Percentiles rank a stretch among this genome's conserved stretches.
phyloP scores from a whole-genome alignment of 1,284 basidiomycete genomes.

The Trichosporon asahii region DNA sequence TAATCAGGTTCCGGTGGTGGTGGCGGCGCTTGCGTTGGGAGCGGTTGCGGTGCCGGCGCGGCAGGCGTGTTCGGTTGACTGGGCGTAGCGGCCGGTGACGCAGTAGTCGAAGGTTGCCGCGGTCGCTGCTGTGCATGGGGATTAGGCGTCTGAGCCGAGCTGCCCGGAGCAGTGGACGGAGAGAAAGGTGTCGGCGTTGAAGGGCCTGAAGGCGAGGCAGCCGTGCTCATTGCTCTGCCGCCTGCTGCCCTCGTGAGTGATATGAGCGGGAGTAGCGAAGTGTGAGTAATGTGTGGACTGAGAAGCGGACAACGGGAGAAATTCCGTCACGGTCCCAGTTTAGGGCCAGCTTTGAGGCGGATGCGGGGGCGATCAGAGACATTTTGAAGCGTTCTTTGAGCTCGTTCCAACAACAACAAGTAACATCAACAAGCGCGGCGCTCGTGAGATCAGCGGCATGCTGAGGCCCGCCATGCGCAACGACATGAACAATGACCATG shows the following conservation, averaged over 20 bases:
- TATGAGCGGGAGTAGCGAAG: background rate
- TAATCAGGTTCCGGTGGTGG: background rate
- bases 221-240: conserved; percentile 6
- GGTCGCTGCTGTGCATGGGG: background rate
- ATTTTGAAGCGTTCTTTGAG: background rate
- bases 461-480: background rate
- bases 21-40: background rate
- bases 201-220: conserved; percentile 7
- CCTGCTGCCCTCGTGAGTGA: conserved; percentile 4
- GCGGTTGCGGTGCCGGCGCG: background rate
- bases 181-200: conserved; percentile 3
- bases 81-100: background rate
- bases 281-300: background rate
- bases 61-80: background rate
- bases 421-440: background rate
- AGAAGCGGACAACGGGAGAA: conserved; percentile 7
- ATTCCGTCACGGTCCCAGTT: background rate
- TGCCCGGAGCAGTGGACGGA: background rate
- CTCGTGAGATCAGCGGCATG: background rate
- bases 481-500: background rate
- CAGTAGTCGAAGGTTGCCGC: background rate
- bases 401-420: background rate
- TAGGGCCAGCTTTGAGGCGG: background rate
- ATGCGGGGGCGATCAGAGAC: background rate
- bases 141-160: background rate